These are phyloP conservation scores for Avena eriantha DNA, from an alignment of 176 grass and related monocot species.

Conservation along the genomic window DNA sequence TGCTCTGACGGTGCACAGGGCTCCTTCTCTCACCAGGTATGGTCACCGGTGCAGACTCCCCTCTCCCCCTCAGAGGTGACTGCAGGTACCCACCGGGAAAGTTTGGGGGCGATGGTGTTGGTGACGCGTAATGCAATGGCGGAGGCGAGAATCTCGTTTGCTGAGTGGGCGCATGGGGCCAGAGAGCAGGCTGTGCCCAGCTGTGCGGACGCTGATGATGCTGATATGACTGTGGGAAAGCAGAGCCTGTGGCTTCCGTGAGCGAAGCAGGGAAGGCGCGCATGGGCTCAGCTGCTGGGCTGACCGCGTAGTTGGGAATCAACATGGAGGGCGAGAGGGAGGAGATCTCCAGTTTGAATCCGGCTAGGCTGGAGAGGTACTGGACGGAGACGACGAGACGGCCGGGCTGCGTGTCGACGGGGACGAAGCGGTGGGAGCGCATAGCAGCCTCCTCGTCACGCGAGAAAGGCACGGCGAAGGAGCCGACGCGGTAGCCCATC, in stretches of 20 bases:
- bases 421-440: conserved; percentile 55
- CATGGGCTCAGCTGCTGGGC: conserved; percentile 73
- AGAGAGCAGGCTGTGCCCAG: conserved; percentile 57
- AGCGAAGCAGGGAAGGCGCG: conserved; percentile 75
- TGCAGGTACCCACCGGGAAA: conserved; percentile 57
- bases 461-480: conserved; percentile 78
- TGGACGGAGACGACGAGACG: conserved; percentile 77
- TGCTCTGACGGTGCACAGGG: conserved; percentile 49
- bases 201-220: conserved; percentile 66
- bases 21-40: conserved; percentile 65
- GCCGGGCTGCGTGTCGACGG: conserved; percentile 81
- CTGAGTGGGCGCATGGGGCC: conserved; percentile 44
- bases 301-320: conserved; percentile 80
- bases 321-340: conserved; percentile 64
- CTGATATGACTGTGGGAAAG: conserved; percentile 49
- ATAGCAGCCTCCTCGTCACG: conserved; percentile 69
- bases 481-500: conserved; percentile 61
- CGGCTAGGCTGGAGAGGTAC: conserved; percentile 64
- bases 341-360: conserved; percentile 83
- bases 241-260: conserved; percentile 49
- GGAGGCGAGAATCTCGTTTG: conserved; percentile 71
- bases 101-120: conserved; percentile 78
- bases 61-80: conserved; percentile 38
- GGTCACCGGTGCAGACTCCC: conserved; percentile 61
- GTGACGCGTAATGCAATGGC: conserved; percentile 50